phyloP scores from a whole-genome alignment of 2,329 filamentous ascomycete species.

The Xylariaceae sp. region DNA sequence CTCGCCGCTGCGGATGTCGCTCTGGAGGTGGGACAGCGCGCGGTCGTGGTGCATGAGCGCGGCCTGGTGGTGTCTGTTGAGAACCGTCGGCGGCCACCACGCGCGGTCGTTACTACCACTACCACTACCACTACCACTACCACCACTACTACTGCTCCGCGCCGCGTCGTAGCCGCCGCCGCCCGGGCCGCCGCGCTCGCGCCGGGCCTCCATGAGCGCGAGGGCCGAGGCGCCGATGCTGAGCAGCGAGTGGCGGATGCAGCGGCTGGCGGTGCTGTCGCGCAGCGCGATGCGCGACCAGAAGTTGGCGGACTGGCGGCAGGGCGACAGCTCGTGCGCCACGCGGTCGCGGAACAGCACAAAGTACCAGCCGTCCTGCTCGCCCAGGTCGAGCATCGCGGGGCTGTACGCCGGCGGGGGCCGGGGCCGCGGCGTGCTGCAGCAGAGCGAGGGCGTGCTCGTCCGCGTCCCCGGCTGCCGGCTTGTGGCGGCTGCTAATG shows the following conservation, averaged over 20 bases:
- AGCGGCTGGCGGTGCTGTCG: conserved; percentile 16
- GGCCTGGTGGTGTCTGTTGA: conserved; percentile 18
- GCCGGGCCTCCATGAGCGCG: conserved; percentile 17
- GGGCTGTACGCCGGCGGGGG: conserved; percentile 13
- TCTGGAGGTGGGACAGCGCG: conserved; percentile 16
- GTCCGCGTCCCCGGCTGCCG: conserved; percentile 1
- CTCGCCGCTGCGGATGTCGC: conserved; percentile 13
- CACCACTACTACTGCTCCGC: too few species aligned
- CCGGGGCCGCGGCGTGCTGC: conserved; percentile 5
- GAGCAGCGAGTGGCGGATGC: conserved; percentile 19
- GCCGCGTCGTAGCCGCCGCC: too few species aligned
- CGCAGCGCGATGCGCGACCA: conserved; percentile 17
- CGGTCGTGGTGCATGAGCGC: conserved; percentile 20
- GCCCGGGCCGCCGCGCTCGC: conserved; percentile 8
- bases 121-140: too few species aligned
- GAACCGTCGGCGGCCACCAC: conserved; percentile 15
- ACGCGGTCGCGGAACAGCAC: conserved; percentile 16
- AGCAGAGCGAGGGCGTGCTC: conserved; percentile 2
- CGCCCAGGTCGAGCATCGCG: conserved; percentile 11
- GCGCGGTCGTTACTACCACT: conserved; percentile 7
- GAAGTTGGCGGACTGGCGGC: conserved; percentile 15
- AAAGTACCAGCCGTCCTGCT: conserved; percentile 20
- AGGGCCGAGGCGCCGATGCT: conserved; percentile 20
- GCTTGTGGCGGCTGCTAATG: too few species aligned
- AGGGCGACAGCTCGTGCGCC: conserved; percentile 15